A percentile compares a stretch with the other conserved stretches of the same genome.
Conservation (phyloP, 306 rosid genomes). For the Psophocarpus tetragonolobus region DNA sequence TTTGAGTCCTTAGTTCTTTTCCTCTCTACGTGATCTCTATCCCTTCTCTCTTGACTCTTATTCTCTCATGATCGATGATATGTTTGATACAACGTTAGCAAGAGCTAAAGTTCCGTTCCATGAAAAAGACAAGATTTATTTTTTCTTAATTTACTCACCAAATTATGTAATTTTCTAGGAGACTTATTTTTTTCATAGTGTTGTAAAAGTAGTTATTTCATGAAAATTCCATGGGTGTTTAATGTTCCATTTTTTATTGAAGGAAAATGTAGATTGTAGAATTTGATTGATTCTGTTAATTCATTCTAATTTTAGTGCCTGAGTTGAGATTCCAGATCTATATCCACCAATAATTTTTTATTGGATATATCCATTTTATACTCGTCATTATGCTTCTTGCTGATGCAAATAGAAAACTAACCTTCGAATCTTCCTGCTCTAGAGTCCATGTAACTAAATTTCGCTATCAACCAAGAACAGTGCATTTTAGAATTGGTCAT, state of each 20-base stretch:
- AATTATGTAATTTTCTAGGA: no score
- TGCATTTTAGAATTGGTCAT: conserved; percentile 25
- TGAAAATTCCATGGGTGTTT: not conserved
- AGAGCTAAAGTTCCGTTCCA: no score
- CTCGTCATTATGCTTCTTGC: not conserved
- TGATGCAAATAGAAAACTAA: not conserved
- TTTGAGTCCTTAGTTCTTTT: no score
- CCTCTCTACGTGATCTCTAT: no score
- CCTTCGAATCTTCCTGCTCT: conserved; percentile 31
- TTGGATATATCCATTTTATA: not conserved
- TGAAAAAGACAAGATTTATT: no score
- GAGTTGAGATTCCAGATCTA: not conserved
- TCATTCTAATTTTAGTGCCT: not conserved
- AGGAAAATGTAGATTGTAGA: not conserved
- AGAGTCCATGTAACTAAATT: conserved; percentile 29
- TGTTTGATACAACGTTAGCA: no score
- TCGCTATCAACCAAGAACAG: conserved; percentile 34
- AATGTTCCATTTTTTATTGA: not conserved
- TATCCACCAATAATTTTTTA: not conserved
- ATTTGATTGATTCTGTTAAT: not conserved
- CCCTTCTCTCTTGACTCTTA: no score
- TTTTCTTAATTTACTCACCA: no score
- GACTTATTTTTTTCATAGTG: no score
- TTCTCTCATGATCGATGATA: no score
- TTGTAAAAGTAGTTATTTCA: not conserved